A percentile compares a stretch with the other conserved stretches of the same genome.
These are phyloP conservation scores for Amaranthus tricolor DNA, from an alignment of 179 eudicot species.

Conservation along the genomic window DNA sequence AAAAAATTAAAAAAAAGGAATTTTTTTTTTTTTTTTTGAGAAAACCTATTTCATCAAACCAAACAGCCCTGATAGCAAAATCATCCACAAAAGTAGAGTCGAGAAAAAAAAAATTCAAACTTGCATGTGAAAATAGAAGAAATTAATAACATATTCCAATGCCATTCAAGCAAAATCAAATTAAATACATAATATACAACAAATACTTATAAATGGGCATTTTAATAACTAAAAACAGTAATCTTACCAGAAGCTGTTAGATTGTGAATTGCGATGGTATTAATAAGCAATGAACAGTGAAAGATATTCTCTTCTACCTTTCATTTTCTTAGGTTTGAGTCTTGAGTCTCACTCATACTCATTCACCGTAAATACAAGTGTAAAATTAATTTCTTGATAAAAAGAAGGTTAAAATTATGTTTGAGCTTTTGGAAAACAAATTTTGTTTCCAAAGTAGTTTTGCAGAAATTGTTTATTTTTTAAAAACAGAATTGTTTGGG, in stretches of 20 bases:
- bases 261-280: neutral
- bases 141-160: neutral
- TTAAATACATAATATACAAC: too few relatives aligned
- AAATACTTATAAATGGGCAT: neutral
- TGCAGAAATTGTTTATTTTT: too few relatives aligned
- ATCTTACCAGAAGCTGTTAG: slow-evolving; percentile 1
- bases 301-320: neutral
- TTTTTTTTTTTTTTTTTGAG: too few relatives aligned
- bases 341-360: too few relatives aligned
- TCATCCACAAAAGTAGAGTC: neutral
- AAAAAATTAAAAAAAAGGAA: neutral
- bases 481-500: too few relatives aligned
- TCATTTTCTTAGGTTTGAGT: neutral
- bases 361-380: too few relatives aligned
- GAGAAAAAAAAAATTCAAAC: neutral
- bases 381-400: too few relatives aligned
- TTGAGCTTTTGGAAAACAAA: too few relatives aligned
- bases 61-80: neutral
- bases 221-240: neutral
- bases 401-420: too few relatives aligned
- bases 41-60: neutral
- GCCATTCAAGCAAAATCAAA: neutral
- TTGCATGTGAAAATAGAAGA: slow-evolving; percentile 4
- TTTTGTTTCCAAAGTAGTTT: too few relatives aligned
- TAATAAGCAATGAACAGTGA: neutral